Conservation (phyloP, 495 filamentous ascomycete species). For the Podospora pseudocomata region DNA sequence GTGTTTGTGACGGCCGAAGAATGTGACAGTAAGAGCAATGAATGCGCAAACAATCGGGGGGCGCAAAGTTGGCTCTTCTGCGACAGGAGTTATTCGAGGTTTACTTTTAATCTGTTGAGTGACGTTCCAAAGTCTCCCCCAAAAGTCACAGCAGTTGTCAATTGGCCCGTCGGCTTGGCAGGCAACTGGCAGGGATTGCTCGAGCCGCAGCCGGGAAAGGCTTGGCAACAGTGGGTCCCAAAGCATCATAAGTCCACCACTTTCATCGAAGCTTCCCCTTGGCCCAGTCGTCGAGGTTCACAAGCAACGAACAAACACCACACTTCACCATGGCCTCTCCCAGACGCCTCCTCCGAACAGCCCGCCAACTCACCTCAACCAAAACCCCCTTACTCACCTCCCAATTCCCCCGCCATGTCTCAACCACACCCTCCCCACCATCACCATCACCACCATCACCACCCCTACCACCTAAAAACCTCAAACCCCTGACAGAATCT, state of each 20-base stretch:
- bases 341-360: conserved; percentile 5
- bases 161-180: background rate
- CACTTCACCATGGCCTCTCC: conserved; percentile 5
- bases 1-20: background rate
- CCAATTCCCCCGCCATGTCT: conserved; percentile 2
- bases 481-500: conserved; percentile 54
- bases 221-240: background rate
- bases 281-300: conserved; percentile 16
- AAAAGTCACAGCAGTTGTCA: background rate
- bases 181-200: background rate
- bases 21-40: background rate
- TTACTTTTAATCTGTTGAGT: background rate
- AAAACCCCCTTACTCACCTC: background rate
- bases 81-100: background rate
- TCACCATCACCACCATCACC: conserved; percentile 7
- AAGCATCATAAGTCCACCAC: background rate
- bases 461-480: conserved; percentile 20
- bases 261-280: background rate
- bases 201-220: background rate
- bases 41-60: background rate
- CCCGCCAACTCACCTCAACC: background rate
- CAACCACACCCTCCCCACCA: conserved; percentile 12
- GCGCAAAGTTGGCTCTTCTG: background rate
- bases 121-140: background rate
- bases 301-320: background rate